Evolutionary conservation across 2,329 filamentous ascomycete genomes (phyloP).

Genomic region (Paraphaeosphaeria minitans): DNA sequence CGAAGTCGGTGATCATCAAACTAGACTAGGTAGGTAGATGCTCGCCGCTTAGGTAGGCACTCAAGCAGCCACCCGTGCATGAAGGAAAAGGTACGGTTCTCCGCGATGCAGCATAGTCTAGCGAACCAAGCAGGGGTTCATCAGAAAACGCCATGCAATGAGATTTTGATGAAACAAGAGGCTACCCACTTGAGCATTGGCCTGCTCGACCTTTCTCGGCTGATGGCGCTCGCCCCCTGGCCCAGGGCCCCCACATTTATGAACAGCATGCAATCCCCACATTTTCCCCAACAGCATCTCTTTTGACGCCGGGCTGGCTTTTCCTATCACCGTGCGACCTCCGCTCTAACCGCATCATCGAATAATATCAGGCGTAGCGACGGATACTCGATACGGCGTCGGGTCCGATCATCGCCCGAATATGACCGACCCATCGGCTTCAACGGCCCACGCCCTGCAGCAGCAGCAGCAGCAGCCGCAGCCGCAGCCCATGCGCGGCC

Average conservation of each 20-base stretch:
- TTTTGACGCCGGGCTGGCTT: slow-evolving; percentile 14
- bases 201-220: slow-evolving; percentile 1
- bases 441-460: slow-evolving; percentile 12
- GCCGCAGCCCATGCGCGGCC: slow-evolving; percentile 24
- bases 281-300: slow-evolving; percentile 18
- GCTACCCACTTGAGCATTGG: slow-evolving; percentile 11
- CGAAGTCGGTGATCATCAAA: slow-evolving; percentile 42
- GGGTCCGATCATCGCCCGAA: slow-evolving; percentile 15
- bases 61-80: neutral
- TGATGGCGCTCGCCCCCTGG: slow-evolving; percentile 16
- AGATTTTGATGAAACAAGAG: slow-evolving; percentile 5
- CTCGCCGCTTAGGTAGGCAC: neutral
- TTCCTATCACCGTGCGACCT: slow-evolving; percentile 19
- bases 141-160: slow-evolving; percentile 1
- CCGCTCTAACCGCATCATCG: slow-evolving; percentile 21
- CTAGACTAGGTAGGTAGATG: slow-evolving; percentile 21
- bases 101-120: neutral
- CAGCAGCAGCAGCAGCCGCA: neutral
- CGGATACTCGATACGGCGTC: slow-evolving; percentile 5
- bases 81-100: neutral
- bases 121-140: neutral
- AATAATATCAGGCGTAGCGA: slow-evolving; percentile 24
- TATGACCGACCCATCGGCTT: slow-evolving; percentile 35
- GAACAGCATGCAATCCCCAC: slow-evolving; percentile 18
- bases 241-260: slow-evolving; percentile 27